phyloP scores from a whole-genome alignment of 768 basidiomycete genomes.

The Tylopilus balloui region DNA sequence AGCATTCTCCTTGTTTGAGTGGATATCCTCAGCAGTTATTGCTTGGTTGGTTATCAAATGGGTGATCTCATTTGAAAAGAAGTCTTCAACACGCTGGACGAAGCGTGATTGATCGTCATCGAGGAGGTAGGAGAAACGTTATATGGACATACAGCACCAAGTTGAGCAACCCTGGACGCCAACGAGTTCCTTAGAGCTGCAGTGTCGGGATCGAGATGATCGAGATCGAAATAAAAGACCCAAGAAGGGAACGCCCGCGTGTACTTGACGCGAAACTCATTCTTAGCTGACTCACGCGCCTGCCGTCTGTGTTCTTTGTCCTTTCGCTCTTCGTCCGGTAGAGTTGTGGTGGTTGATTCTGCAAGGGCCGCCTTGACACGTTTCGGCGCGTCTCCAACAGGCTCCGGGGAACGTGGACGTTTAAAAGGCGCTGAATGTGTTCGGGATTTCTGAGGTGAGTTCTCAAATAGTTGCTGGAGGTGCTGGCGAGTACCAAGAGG shows the following conservation, averaged over 20 bases:
- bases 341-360: constrained; percentile 18
- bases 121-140: background rate
- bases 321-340: constrained; percentile 37
- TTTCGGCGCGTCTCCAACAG: constrained; percentile 38
- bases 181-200: constrained; percentile 39
- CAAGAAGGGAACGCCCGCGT: constrained; percentile 77
- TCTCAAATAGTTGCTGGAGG: constrained; percentile 33
- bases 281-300: constrained; percentile 52
- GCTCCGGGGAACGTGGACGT: constrained; percentile 51
- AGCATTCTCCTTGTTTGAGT: constrained; percentile 66
- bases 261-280: constrained; percentile 82
- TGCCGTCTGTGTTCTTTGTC: constrained; percentile 45
- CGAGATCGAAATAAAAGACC: constrained; percentile 82
- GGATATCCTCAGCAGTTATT: constrained; percentile 32
- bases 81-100: constrained; percentile 72
- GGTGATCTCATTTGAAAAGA: constrained; percentile 83
- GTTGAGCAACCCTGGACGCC: constrained; percentile 52
- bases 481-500: constrained; percentile 43
- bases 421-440: constrained; percentile 36
- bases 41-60: constrained; percentile 77
- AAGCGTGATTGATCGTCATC: constrained; percentile 2
- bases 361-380: constrained; percentile 38
- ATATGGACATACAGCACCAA: constrained; percentile 68
- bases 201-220: constrained; percentile 37
- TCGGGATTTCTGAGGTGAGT: constrained; percentile 35